Percentiles rank a stretch among this genome's conserved stretches.
These are phyloP conservation scores for Suillus placidus DNA, from an alignment of 768 basidiomycete species.

Conservation along the genomic window DNA sequence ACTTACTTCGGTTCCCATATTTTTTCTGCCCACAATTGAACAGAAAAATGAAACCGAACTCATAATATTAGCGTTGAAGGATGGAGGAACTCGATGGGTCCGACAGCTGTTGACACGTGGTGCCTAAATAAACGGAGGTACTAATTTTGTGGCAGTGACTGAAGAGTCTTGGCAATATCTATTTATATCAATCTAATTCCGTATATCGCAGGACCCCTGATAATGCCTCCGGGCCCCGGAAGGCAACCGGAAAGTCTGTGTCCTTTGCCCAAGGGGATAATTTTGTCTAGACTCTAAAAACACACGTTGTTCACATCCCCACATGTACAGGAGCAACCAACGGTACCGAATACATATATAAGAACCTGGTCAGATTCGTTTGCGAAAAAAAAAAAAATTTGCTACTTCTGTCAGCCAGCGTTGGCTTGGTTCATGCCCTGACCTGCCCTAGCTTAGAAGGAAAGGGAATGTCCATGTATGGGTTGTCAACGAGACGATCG, in stretches of 20 bases:
- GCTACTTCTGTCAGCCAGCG: not conserved
- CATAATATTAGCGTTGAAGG: not conserved
- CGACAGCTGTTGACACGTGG: not conserved
- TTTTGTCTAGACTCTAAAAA: not conserved
- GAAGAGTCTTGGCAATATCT: constrained; percentile 1
- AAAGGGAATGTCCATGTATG: not conserved
- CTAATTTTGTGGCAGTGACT: constrained; percentile 8
- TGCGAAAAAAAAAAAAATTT: not conserved
- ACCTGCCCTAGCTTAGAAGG: not conserved
- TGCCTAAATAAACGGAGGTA: constrained; percentile 2
- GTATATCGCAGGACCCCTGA: constrained; percentile 8
- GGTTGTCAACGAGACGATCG: not conserved
- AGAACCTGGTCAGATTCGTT: not conserved
- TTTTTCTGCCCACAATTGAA: not conserved
- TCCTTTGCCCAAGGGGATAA: not conserved
- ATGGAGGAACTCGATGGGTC: not conserved
- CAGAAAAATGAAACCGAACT: not conserved
- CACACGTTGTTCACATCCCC: not conserved
- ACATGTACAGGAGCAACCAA: not conserved
- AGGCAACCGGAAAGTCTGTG: not conserved
- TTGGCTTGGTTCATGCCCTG: not conserved
- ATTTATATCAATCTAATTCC: constrained; percentile 10
- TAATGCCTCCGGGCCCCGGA: not conserved
- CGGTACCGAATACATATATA: not conserved
- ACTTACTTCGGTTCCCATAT: not conserved